These are phyloP conservation scores for Penicillium janthinellum DNA, from an alignment of 2,329 filamentous ascomycete species.

Conservation along the genomic window DNA sequence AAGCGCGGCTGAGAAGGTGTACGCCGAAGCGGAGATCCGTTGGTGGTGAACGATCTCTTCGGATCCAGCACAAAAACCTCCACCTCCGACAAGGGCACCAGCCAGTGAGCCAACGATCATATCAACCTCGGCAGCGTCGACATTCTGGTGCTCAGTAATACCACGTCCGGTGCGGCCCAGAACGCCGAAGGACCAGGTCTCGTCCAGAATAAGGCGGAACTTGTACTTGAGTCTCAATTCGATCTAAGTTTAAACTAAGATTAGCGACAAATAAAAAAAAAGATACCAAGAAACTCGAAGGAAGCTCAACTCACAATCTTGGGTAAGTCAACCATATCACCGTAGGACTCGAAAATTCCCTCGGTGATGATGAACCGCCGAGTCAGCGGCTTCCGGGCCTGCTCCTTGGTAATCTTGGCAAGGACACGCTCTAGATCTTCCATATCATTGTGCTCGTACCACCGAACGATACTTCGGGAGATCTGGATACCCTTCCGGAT, in stretches of 20 bases:
- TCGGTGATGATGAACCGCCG: conserved; percentile 95
- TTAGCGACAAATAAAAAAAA: conserved; percentile 1
- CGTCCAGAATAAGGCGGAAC: conserved; percentile 95
- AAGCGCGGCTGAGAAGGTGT: conserved; percentile 93
- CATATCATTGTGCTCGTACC: conserved; percentile 97
- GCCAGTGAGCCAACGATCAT: conserved; percentile 96
- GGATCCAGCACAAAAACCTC: conserved; percentile 91
- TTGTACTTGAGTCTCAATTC: conserved; percentile 96
- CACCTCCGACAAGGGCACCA: conserved; percentile 85
- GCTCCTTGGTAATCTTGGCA: conserved; percentile 82
- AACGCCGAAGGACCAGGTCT: conserved; percentile 96
- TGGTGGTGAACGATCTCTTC: conserved; percentile 95
- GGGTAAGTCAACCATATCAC: conserved; percentile 81
- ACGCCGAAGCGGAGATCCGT: conserved; percentile 86
- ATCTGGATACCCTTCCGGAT: conserved; percentile 95
- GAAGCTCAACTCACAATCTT: conserved; percentile 65
- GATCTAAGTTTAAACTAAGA: conserved; percentile 56
- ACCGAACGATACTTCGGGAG: conserved; percentile 83
- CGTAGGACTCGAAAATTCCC: conserved; percentile 86
- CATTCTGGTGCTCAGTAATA: conserved; percentile 93
- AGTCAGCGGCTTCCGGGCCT: conserved; percentile 84
- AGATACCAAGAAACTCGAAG: background rate
- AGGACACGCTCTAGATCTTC: conserved; percentile 85
- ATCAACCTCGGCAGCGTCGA: conserved; percentile 88
- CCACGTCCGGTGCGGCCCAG: conserved; percentile 88